Conservation (phyloP, 208 protist species). For the Leishmania major region DNA sequence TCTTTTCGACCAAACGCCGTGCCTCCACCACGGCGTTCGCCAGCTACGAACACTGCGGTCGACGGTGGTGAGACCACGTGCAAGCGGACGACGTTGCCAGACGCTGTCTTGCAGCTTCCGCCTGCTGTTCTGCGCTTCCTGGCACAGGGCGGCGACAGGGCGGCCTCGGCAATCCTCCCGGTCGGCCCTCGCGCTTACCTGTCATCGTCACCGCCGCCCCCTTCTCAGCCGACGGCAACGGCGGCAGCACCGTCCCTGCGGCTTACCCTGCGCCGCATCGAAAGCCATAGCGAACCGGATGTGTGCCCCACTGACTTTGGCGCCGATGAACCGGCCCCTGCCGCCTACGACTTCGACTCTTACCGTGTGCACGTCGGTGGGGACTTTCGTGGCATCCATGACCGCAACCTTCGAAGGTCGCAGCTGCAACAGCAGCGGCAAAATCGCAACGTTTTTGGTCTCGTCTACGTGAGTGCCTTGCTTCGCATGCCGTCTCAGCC, state of each 20-base stretch:
- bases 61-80: background rate
- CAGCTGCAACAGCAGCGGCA: background rate
- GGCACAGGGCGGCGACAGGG: background rate
- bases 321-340: background rate
- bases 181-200: background rate
- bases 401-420: background rate
- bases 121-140: background rate
- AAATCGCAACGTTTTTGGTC: background rate
- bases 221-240: background rate
- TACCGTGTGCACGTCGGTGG: background rate
- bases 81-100: background rate
- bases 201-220: background rate
- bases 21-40: background rate
- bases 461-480: conserved; percentile 9
- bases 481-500: conserved; percentile 1
- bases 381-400: background rate
- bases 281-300: background rate
- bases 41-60: background rate
- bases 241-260: background rate
- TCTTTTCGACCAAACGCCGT: background rate
- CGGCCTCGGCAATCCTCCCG: background rate
- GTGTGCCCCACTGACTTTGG: background rate
- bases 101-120: background rate
- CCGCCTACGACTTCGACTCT: background rate
- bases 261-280: background rate